Evolutionary conservation across 495 filamentous ascomycete species (phyloP), one percentile per base, ranked within the genome.

Genomic region (Penicillium longicatenatum): DNA sequence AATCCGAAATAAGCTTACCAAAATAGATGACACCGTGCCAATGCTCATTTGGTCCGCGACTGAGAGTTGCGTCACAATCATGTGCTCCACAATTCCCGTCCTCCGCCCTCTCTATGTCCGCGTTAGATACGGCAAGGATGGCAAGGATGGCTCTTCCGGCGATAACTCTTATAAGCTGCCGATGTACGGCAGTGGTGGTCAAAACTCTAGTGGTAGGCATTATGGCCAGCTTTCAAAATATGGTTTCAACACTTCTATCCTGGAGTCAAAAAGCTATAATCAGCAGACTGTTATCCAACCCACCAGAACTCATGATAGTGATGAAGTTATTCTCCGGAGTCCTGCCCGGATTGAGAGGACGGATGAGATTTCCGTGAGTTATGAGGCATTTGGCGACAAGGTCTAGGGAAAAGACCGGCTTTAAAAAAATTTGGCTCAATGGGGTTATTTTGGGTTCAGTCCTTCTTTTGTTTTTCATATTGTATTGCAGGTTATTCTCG

Each of bases 11-110:
- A 24, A 8, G 2, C 17, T 16, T 8, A 33, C 12, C 14, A 22
- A 43, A 17, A 29, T 22, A 70, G 67, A 70, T 41, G 64, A 67
- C 35, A 70, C 67, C 0, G 62, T 67, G 1, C 60, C 61, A 33
- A 65, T 67, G 62, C 64, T 70, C 42, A 67, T 70, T 55, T 70
- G 67, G 67, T 67, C 67, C 3, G 59, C 62, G 10, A 65, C 67
- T 20, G 67, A 70, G 62, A 70, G 61, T 53, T 57, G 52, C 50
- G 60, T 61, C 19, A 70, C 64, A 2, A 65, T 70, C 12, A 70
- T 70, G 64, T 70, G 67, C 53, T 65, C 64, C 1, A 55, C 62
- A 12, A 70, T 70, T 21, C 64, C 67, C 24, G 64, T 67, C 11
- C 64, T 70, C 6, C 64, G 67, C 5, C 67, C 67, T 52, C 64